phyloP scores from a whole-genome alignment of 805 yeast genomes.

The Zygosaccharomyces lentus region DNA sequence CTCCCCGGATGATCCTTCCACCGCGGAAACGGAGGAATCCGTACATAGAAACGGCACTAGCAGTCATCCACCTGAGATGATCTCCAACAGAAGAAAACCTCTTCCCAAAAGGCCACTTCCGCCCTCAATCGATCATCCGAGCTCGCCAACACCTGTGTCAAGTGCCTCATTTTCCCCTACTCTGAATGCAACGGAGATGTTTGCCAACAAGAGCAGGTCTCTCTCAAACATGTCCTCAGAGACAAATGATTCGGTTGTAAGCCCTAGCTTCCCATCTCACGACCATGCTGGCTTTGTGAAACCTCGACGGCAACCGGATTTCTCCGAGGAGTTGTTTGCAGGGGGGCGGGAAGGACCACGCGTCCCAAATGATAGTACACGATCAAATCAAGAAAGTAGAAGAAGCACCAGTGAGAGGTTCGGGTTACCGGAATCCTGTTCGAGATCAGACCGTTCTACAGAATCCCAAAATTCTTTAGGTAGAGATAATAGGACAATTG shows the following conservation, averaged over 20 bases:
- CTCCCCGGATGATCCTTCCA: slow-evolving; percentile 3
- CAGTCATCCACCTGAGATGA: slow-evolving; percentile 26
- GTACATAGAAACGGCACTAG: background rate
- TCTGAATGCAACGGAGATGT: slow-evolving; percentile 28
- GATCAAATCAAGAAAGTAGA: background rate
- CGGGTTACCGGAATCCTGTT: background rate
- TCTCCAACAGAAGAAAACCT: slow-evolving; percentile 31
- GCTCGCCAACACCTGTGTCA: slow-evolving; percentile 7
- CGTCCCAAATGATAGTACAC: background rate
- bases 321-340: slow-evolving; percentile 9
- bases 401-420: background rate
- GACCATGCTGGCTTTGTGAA: slow-evolving; percentile 14
- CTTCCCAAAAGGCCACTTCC: slow-evolving; percentile 21
- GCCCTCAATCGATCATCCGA: slow-evolving; percentile 1
- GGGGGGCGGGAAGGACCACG: slow-evolving; percentile 5
- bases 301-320: slow-evolving; percentile 3
- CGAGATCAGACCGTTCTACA: background rate
- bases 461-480: background rate
- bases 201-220: slow-evolving; percentile 25
- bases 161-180: slow-evolving; percentile 10
- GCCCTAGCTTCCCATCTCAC: slow-evolving; percentile 4
- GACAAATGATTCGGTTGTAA: slow-evolving; percentile 6
- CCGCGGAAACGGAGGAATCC: slow-evolving; percentile 2
- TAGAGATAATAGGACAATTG: background rate
- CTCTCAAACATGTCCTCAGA: slow-evolving; percentile 16